Evolutionary conservation across 257 asterid species (phyloP).

Genomic region (Ballota nigra): DNA sequence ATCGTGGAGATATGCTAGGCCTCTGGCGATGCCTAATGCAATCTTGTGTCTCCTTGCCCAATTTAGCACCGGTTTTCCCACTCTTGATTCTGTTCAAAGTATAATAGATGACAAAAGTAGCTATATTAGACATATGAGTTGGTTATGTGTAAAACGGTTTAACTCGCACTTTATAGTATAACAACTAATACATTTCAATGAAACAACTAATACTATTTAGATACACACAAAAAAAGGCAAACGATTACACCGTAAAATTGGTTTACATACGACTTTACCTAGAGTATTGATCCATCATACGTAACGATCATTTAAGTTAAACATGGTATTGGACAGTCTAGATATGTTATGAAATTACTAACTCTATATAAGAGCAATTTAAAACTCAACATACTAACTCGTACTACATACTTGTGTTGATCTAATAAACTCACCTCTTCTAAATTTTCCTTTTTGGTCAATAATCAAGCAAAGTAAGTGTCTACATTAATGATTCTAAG

Average conservation of each 20-base stretch:
- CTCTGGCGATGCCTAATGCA: constrained; percentile 82
- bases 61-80: constrained; percentile 78
- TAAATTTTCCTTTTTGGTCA: background rate
- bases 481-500: background rate
- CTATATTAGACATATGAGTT: background rate
- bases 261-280: background rate
- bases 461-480: background rate
- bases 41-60: constrained; percentile 98
- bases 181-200: background rate
- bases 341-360: background rate
- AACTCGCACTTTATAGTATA: no score
- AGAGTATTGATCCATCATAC: background rate
- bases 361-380: background rate
- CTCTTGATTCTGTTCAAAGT: constrained; percentile 64
- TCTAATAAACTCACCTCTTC: background rate
- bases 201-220: background rate
- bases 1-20: constrained; percentile 82
- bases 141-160: no score
- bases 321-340: background rate
- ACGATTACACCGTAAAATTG: no score
- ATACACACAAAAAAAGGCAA: background rate
- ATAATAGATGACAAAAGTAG: constrained; percentile 1
- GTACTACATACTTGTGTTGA: background rate
- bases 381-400: background rate
- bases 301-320: background rate